phyloP scores from a whole-genome alignment of 192 early-diverging fungal genomes.

The Geosiphon pyriformis region DNA sequence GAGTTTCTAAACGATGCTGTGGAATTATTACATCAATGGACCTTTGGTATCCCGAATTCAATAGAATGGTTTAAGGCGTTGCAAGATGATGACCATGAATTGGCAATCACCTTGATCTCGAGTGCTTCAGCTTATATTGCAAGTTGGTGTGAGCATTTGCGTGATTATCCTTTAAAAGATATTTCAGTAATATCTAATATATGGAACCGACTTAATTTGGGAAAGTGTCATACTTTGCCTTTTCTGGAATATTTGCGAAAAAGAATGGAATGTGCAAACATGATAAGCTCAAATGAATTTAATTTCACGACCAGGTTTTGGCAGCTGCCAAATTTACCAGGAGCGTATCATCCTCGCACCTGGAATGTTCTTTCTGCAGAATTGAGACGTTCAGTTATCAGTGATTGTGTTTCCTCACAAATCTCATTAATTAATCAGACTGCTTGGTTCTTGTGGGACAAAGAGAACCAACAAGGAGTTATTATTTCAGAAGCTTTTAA shows the following conservation, averaged over 20 bases:
- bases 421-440: slow-evolving; percentile 8
- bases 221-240: neutral
- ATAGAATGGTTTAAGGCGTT: neutral
- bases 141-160: slow-evolving; percentile 18
- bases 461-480: neutral
- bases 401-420: neutral
- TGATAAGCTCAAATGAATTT: neutral
- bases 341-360: slow-evolving; percentile 8
- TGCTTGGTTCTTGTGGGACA: neutral
- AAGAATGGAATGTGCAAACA: neutral
- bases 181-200: slow-evolving; percentile 4
- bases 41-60: neutral
- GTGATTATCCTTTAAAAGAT: slow-evolving; percentile 8
- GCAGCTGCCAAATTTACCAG: slow-evolving; percentile 21
- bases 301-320: too few relatives aligned
- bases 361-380: neutral
- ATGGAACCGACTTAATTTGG: slow-evolving; percentile 11
- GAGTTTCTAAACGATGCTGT: slow-evolving; percentile 16
- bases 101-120: slow-evolving; percentile 10
- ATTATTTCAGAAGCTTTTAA: neutral
- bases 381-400: slow-evolving; percentile 1
- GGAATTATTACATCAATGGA: slow-evolving; percentile 9
- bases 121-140: slow-evolving; percentile 11
- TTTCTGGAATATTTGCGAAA: neutral
- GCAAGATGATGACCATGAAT: slow-evolving; percentile 7